Evolutionary conservation across 371 early-diverging fungal species (phyloP), one percentile per base, ranked within the genome.

Genomic region (Zopfochytrium polystomum): DNA sequence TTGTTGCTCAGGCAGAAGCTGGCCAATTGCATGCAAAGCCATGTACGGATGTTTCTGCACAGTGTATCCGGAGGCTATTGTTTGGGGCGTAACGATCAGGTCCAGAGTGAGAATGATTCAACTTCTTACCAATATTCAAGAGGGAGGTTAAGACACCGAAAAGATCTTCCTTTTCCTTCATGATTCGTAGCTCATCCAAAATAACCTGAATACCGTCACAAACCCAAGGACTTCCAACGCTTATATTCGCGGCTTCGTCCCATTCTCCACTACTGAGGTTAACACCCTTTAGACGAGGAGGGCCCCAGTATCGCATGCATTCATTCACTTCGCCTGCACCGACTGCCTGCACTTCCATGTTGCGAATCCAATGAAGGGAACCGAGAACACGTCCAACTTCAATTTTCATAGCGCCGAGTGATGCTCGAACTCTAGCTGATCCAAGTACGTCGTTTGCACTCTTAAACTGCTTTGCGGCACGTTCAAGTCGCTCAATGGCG

Each of bases 281-380:
- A 13, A 75, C 43, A 15, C 54, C 64, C 26, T 65, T 63, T 48
- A 71, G 42, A 2, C 68, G 34, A 15, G 76, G 73, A 29, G 76
- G 73, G 26, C 71, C 70, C 76, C 76, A 75, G 49, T 68, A 74
- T 26, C 65, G 63, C 15, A 64, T 62, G 50, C 71, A 72, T 33
- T 68, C 72, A 6, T 66, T 62, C 38, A 73, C 53, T 47, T 65
- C 64, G 5, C 58, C 58, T 18, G 53, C 55, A 15, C 63, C 64
- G 3, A 54, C 25, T 18, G 63, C 62, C 50, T 70, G 63, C 4
- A 45, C 22, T 23, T 73, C 66, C 67, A 70, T 68, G 25, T 68
- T 61, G 2, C 65, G 57, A 6, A 66, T 43, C 72, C 70, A 72
- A 35, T 72, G 71, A 26, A 75, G 45, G 22, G 33, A 13, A 38